Evolutionary conservation across 2,329 filamentous ascomycete species (phyloP), one percentile per base, ranked within the genome.

Genomic region (Xylariaceae sp.): DNA sequence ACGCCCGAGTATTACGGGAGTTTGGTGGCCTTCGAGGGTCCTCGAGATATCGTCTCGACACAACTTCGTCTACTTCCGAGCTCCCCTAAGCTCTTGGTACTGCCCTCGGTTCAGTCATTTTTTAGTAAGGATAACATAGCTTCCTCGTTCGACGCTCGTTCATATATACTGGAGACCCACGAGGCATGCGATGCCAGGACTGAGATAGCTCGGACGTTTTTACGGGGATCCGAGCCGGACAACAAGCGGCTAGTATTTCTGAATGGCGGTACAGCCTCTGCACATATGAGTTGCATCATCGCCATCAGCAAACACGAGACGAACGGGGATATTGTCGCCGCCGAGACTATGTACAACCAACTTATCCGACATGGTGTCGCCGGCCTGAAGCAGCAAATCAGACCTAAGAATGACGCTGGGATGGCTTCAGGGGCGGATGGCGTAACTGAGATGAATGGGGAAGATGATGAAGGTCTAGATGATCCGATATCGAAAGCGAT

Each of bases 1-100:
- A 50, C 62, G 48, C 59, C 60, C 29, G 55, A 63, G 26, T 66
- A 69, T 46, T 61, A 72, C 52, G 81, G 81, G 44, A 79, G 74
- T 63, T 68, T 86, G 49, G 74, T 86, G 49, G 80, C 82, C 57
- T 76, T 86, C 52, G 83, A 86, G 63, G 83, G 83, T 5, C 73
- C 80, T 30, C 62, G 68, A 21, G 77, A 83, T 43, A 70, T 74
- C 29, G 73, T 86, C 29, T 76, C 78, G 21, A 84, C 80, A 3
- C 83, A 86, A 61, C 69, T 86, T 37, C 77, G 77, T 44, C 73
- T 86, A 2, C 74, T 86, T 10, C 83, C 83, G 8, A 75, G 74
- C 3, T 85, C 81, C 1, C 69, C 78, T 0, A 78, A 84, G 53
- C 77, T 86, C 36, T 67, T 85, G 21, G 74, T 84, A 34, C 70